Base-by-base conservation (phyloP, 2,329 filamentous ascomycete genomes). In the Ascochyta pisi region DNA sequence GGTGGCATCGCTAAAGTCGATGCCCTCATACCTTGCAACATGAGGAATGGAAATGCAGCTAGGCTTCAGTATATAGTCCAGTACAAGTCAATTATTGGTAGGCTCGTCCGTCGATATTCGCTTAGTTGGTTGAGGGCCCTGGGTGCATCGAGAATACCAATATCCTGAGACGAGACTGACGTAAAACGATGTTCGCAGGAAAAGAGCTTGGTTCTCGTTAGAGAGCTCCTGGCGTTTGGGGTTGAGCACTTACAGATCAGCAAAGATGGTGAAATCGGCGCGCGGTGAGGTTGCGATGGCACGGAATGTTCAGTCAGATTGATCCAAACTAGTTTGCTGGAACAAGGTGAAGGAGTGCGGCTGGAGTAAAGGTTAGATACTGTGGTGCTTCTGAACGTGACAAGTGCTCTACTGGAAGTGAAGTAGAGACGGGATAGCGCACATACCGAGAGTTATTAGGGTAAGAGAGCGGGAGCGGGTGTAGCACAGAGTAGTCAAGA, bases 1-100 rank as follows among this genome's bases (percentile, higher is more conserved):
- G 70, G 63, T 62, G 72, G 68, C 71, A 75, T 71, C 63, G 68
- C 71, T 61, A 74, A 51, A 50, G 66, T 68, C 60, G 73, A 68
- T 60, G 70, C 64, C 51, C 71, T 60, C 35, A 73, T 69, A 51
- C 69, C 68, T 63, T 74, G 71, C 69, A 74, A 74, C 71, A 74
- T 75, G 69, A 54, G 68, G 70, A 68, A 62, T 44, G 34, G 6
- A 22, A 29, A 23, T 39, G 34, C 4, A 6, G 23, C n/a, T 23
- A 12, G 9, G 10, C 9, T 5, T 6, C 12, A 4, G 10, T 6
- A 48, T n/a, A 6, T 43, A 6, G 40, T 23, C 22, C n/a, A 37
- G 29, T 54, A 22, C 34, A 44, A 40, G 12, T 44, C 26, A 13
- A 4, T 39, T 19, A n/a, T 15, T 39, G 15, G 41, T 6, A 27